Evolutionary conservation across 768 basidiomycete genomes (phyloP).

Genomic region (Hericium coralloides): DNA sequence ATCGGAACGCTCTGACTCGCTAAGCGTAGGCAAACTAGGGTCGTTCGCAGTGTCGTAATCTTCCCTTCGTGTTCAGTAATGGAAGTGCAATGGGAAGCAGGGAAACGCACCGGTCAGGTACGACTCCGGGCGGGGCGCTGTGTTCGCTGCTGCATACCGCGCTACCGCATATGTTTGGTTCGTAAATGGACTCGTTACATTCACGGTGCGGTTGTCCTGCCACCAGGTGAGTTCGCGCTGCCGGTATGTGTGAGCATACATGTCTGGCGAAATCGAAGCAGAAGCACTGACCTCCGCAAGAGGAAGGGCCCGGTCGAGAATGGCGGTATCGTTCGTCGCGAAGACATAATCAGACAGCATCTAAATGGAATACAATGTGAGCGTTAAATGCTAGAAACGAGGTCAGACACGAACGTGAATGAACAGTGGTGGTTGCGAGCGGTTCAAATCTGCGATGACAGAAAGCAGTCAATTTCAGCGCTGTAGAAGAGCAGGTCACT

Average conservation of each 20-base stretch:
- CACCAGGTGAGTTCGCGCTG: constrained; percentile 83
- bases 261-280: neutral
- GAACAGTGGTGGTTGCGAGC: constrained; percentile 92
- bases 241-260: neutral
- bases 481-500: constrained; percentile 5
- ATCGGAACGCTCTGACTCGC: constrained; percentile 45
- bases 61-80: constrained; percentile 13
- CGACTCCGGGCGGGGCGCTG: constrained; percentile 84
- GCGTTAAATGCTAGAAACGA: neutral
- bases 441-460: constrained; percentile 52
- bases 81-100: neutral
- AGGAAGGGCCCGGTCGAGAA: constrained; percentile 75
- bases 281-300: constrained; percentile 54
- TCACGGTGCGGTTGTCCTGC: constrained; percentile 59
- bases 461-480: neutral
- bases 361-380: constrained; percentile 24
- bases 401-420: constrained; percentile 43
- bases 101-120: constrained; percentile 46
- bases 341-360: constrained; percentile 86
- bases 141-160: constrained; percentile 72
- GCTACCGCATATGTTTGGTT: constrained; percentile 56
- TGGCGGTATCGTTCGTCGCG: constrained; percentile 60
- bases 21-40: constrained; percentile 44
- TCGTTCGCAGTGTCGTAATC: constrained; percentile 79
- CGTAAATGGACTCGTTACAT: constrained; percentile 63